phyloP scores from a whole-genome alignment of 306 rosid species.

The Medicago truncatula region MtrunA17r5.0-ANR NC_053047.1:8655501-8656000 shows the following conservation, averaged over 20 bases:
- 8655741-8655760: constrained; percentile 96
- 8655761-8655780: constrained; percentile 88
- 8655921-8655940: constrained; percentile 74
- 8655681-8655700: constrained; percentile 37
- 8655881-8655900: constrained; percentile 22
- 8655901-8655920: constrained; percentile 38
- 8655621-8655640: constrained; percentile 90
- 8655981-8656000: constrained; percentile 90
- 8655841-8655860: constrained; percentile 21
- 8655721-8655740: constrained; percentile 93
- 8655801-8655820: constrained; percentile 87
- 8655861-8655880: constrained; percentile 39
- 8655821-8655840: constrained; percentile 75
- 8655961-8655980: constrained; percentile 97
- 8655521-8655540: constrained; percentile 67
- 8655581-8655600: constrained; percentile 99
- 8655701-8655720: constrained; percentile 85
- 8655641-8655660: constrained; percentile 35
- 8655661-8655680: constrained; percentile 34
- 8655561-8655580: constrained; percentile 97
- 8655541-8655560: constrained; percentile 94
- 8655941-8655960: constrained; percentile 91
- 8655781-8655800: constrained; percentile 93
- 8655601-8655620: constrained; percentile 99
- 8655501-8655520: constrained; percentile 31